Percentiles rank a stretch among this genome's conserved stretches.
Conservation (phyloP, 2,329 filamentous ascomycete genomes). For the Aspergillus awamori region DNA sequence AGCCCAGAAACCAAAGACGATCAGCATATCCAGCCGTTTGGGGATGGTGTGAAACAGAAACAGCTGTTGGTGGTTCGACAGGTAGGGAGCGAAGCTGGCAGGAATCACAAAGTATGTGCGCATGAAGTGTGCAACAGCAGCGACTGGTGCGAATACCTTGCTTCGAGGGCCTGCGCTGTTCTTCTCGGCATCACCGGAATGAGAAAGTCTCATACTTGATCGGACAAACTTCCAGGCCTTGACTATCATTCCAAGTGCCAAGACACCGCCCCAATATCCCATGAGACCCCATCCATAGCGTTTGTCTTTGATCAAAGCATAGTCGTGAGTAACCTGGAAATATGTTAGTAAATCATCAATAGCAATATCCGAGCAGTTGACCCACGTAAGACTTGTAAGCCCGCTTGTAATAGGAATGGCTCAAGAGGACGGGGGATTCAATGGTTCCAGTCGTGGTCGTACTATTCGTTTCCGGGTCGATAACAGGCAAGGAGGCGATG, state of each 20-base stretch:
- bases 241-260: conserved; percentile 15
- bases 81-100: conserved; percentile 9
- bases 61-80: conserved; percentile 16
- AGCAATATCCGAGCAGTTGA: neutral
- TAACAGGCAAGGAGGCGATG: conserved; percentile 3
- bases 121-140: neutral
- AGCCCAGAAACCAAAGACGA: conserved; percentile 19
- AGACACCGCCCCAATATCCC: conserved; percentile 20
- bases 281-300: conserved; percentile 20
- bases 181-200: neutral
- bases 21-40: conserved; percentile 13
- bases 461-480: conserved; percentile 11
- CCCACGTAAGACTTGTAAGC: conserved; percentile 12
- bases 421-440: conserved; percentile 3
- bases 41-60: conserved; percentile 18
- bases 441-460: conserved; percentile 11
- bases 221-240: neutral
- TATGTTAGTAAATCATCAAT: neutral
- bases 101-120: conserved; percentile 12
- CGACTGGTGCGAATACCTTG: neutral
- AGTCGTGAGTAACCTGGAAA: conserved; percentile 19
- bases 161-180: neutral
- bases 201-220: neutral
- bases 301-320: conserved; percentile 14
- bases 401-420: conserved; percentile 16